Evolutionary conservation across 371 early-diverging fungal species (phyloP).

Genomic region (Funneliformis caledonium): DNA sequence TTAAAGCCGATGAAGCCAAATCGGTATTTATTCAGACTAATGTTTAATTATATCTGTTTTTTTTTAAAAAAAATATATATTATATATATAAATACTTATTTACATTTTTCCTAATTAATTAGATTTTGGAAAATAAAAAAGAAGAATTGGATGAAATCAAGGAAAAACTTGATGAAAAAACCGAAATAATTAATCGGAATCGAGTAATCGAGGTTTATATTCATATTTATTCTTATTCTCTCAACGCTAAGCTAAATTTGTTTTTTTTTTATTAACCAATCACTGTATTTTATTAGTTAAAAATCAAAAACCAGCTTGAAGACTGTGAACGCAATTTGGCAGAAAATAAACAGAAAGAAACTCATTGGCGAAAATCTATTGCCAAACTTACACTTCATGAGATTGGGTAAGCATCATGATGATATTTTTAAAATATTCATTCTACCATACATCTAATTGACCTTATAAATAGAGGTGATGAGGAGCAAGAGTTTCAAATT

Average conservation of each 20-base stretch:
- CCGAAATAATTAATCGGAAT: too few relatives aligned
- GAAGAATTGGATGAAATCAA: slow-evolving; percentile 66
- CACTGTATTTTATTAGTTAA: slow-evolving; percentile 53
- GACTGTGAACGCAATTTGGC: slow-evolving; percentile 55
- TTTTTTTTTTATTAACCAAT: too few relatives aligned
- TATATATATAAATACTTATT: too few relatives aligned
- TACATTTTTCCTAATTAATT: slow-evolving; percentile 30
- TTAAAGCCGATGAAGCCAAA: slow-evolving; percentile 52
- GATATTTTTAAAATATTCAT: background rate
- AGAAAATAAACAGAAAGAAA: slow-evolving; percentile 58
- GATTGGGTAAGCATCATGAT: slow-evolving; percentile 55
- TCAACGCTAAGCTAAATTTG: background rate
- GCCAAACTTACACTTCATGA: slow-evolving; percentile 63
- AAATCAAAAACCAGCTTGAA: slow-evolving; percentile 68
- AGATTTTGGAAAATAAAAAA: slow-evolving; percentile 76
- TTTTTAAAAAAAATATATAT: too few relatives aligned
- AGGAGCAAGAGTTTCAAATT: too few relatives aligned
- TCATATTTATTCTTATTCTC: background rate
- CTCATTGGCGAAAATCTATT: slow-evolving; percentile 60
- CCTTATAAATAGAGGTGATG: too few relatives aligned
- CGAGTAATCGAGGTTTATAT: too few relatives aligned
- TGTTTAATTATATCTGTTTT: too few relatives aligned
- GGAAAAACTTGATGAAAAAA: too few relatives aligned
- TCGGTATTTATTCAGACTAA: slow-evolving; percentile 48
- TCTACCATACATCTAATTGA: too few relatives aligned